Evolutionary conservation across 768 basidiomycete species (phyloP).

Genomic region (Tulasnella sp.): DNA sequence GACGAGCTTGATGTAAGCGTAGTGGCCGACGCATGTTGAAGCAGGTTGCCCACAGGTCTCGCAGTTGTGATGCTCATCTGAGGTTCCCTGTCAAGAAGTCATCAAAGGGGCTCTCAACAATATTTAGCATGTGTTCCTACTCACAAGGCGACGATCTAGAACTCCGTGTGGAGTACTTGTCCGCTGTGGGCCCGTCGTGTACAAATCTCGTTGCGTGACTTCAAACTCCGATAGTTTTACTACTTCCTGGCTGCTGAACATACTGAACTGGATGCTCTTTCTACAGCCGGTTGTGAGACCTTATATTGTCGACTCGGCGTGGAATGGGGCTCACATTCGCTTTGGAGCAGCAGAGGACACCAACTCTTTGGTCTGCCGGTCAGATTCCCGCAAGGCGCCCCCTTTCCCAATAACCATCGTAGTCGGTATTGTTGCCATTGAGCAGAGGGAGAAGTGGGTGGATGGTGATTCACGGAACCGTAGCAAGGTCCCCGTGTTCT

Average conservation of each 20-base stretch:
- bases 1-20: conserved; percentile 94
- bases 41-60: conserved; percentile 89
- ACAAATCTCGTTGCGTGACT: conserved; percentile 85
- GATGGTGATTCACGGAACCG: no score
- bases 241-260: conserved; percentile 88
- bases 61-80: conserved; percentile 85
- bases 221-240: conserved; percentile 95
- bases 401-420: no score
- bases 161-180: conserved; percentile 86
- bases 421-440: no score
- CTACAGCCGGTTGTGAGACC: conserved; percentile 33
- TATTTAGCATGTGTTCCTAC: conserved; percentile 22
- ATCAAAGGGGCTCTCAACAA: background rate
- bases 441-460: no score
- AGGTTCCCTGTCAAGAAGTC: conserved; percentile 52
- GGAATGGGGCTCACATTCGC: conserved; percentile 50
- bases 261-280: conserved; percentile 92
- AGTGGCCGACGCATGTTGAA: conserved; percentile 95
- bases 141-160: conserved; percentile 78
- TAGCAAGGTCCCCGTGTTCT: no score
- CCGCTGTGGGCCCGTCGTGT: conserved; percentile 63
- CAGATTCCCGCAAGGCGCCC: no score
- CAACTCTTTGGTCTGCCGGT: conserved; percentile 58
- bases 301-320: background rate
- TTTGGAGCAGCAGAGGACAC: conserved; percentile 72